Percentiles rank a stretch among this genome's conserved stretches.
phyloP scores from a whole-genome alignment of 139 green algal genomes.

The Chlamydomonas eustigma region DNA sequence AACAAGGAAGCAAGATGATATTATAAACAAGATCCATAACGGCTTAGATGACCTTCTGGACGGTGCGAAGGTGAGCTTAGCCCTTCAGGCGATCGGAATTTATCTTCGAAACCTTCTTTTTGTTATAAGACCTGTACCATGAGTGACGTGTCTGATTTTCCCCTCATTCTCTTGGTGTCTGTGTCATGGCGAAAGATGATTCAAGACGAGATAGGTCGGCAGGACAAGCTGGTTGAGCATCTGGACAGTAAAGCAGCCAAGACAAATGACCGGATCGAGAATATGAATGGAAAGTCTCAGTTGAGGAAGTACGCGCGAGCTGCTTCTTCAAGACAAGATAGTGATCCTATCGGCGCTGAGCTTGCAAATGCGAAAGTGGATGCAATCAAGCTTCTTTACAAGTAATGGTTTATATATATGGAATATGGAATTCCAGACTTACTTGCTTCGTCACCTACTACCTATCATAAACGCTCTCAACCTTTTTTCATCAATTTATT shows the following conservation, averaged over 20 bases:
- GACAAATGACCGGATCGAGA: neutral
- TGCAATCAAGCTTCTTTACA: neutral
- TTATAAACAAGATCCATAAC: conserved; percentile 8
- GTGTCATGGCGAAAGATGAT: conserved; percentile 7
- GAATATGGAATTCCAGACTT: too few species aligned
- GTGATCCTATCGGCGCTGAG: too few species aligned
- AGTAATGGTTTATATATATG: too few species aligned
- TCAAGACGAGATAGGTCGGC: neutral
- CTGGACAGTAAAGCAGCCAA: neutral
- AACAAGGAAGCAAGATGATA: conserved; percentile 12
- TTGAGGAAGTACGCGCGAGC: neutral
- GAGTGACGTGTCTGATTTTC: too few species aligned
- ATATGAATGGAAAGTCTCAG: conserved; percentile 9
- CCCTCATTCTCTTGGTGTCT: too few species aligned
- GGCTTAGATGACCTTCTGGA: conserved; percentile 11
- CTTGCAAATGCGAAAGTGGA: neutral
- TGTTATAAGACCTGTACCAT: too few species aligned
- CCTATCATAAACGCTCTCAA: neutral
- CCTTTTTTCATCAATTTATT: neutral
- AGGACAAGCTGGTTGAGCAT: conserved; percentile 6
- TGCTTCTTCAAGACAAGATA: too few species aligned
- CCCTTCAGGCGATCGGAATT: too few species aligned
- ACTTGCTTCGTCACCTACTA: too few species aligned
- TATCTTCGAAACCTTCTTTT: too few species aligned
- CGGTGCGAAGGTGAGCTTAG: conserved; percentile 5